Conservation (phyloP, 1,284 basidiomycete genomes). For the Tilletia caries region DNA sequence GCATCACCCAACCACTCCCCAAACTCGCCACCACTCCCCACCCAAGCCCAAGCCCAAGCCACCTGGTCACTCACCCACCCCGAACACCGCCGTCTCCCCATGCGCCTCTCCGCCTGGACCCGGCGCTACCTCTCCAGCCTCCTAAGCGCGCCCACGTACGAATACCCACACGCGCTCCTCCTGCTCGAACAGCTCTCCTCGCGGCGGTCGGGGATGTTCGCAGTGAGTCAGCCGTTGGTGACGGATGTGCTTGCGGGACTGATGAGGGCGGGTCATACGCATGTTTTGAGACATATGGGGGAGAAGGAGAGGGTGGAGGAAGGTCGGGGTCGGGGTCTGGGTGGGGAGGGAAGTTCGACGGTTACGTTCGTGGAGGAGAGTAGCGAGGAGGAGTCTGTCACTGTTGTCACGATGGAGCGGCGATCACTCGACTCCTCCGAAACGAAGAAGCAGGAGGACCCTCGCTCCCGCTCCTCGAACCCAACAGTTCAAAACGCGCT, state of each 20-base stretch:
- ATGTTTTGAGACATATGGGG: background rate
- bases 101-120: background rate
- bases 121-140: background rate
- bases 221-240: background rate
- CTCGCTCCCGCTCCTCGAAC: background rate
- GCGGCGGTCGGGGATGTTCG: background rate
- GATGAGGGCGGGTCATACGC: background rate
- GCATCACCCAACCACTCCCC: too few species aligned
- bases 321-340: too few species aligned
- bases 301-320: background rate
- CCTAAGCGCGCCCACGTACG: background rate
- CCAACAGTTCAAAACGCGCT: background rate
- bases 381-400: background rate
- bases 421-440: background rate
- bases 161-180: background rate
- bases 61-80: too few species aligned
- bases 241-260: background rate
- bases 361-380: background rate
- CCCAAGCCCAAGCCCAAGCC: too few species aligned
- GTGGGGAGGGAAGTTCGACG: background rate
- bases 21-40: too few species aligned
- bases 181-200: background rate
- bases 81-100: too few species aligned
- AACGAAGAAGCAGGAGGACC: background rate
- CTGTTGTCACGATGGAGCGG: background rate